Evolutionary conservation across 371 early-diverging fungal species (phyloP).

Genomic region (Actinomortierella ambigua): DNA sequence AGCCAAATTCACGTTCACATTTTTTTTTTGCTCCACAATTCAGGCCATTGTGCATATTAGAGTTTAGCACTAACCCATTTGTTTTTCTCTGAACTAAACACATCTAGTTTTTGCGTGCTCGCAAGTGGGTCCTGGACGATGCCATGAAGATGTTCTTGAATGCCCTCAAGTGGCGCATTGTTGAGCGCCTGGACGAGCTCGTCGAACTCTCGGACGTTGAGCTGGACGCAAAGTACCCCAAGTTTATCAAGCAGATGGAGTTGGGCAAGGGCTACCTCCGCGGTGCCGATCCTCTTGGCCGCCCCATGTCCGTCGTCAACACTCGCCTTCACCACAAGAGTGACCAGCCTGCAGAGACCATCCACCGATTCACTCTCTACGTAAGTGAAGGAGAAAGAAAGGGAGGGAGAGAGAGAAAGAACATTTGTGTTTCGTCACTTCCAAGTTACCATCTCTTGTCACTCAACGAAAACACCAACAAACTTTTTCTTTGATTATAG

Average conservation of each 20-base stretch:
- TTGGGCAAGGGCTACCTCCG: constrained; percentile 64
- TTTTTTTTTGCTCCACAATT: too few relatives aligned
- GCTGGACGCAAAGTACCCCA: constrained; percentile 48
- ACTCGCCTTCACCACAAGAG: constrained; percentile 59
- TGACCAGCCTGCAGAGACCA: constrained; percentile 59
- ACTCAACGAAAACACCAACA: too few relatives aligned
- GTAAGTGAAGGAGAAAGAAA: constrained; percentile 28
- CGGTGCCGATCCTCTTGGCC: constrained; percentile 58
- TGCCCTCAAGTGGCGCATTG: constrained; percentile 70
- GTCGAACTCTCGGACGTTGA: constrained; percentile 63
- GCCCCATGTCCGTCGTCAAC: constrained; percentile 46
- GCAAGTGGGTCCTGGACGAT: constrained; percentile 77
- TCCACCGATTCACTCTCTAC: constrained; percentile 73
- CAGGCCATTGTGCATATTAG: too few relatives aligned
- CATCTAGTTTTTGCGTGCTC: constrained; percentile 76
- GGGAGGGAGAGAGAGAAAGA: too few relatives aligned
- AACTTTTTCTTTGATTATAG: constrained; percentile 4
- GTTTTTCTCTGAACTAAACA: neutral
- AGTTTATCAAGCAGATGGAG: constrained; percentile 55
- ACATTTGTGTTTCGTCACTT: too few relatives aligned
- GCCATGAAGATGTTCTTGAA: constrained; percentile 70
- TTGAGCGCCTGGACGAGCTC: constrained; percentile 59
- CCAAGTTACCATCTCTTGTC: too few relatives aligned
- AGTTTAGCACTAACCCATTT: neutral
- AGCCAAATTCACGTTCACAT: too few relatives aligned